Evolutionary conservation across 495 filamentous ascomycete genomes (phyloP), one percentile per base, ranked within the genome.

Genomic region (Neurospora tetraspora): DNA sequence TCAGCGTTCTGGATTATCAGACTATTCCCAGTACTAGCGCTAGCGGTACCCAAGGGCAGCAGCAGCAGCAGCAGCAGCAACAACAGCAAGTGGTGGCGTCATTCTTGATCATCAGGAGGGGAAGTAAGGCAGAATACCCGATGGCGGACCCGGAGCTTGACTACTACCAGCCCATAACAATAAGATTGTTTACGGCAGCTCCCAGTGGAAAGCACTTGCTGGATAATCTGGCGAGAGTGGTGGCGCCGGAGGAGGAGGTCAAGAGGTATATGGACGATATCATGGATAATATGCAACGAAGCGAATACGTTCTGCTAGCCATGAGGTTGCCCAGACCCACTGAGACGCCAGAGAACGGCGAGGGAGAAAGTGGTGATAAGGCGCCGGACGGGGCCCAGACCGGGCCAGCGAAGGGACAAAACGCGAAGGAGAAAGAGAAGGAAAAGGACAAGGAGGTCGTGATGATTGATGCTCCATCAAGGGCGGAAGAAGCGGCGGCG

Each of bases 81-180:
- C 47, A 59, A 27, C 80, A 83, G 71, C 83, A 88, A 73, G 84
- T 89, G 23, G 83, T 88, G 71, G 89, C 88, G 38, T 91, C 89
- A 2, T 93, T 92, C 78, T 81, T 93, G 37, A 85, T 92, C 45
- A 88, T 90, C 7, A 88, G 87, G 43, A 88, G 85, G 73, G 88
- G 87, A 23, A 88, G 85, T 76, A 81, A 80, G 39, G 81, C 84
- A 27, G 87, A 88, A 73, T 87, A 88, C 65, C 80, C 80, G 12
- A 79, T 82, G 42, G 84, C 82, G 2, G 85, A 88, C 69, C 85
- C 84, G 23, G 84, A 71, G 72, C 86, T 79, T 81, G 93, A 94
- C 73, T 97, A 96, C 81, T 98, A 96, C 79, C 93, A 97, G 76
- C 93, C 95, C 3, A 85, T 98, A 38, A 98, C 96, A 0, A 88